Base-by-base conservation (phyloP, 169 alveolate species). In the Babesia divergens region DNA sequence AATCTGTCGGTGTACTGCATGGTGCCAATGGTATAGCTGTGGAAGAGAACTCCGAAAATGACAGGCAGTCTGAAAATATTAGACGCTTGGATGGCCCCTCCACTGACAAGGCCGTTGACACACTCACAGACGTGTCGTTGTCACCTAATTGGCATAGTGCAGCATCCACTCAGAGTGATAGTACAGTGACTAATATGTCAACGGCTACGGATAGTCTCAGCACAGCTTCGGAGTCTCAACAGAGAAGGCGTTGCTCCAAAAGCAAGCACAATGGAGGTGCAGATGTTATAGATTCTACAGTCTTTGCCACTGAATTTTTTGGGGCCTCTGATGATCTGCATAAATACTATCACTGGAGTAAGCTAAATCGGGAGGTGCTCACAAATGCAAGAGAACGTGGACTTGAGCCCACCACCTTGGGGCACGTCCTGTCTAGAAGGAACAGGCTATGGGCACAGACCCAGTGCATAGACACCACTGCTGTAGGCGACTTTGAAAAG, bases 381-480 rank as follows among this genome's bases (percentile, higher is more conserved):
- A 26, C 24, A 6, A 26, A 26, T 28, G 82, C 72, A n/a, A 67
- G 82, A 29, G 29, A 51, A 14, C 34, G 74, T 22, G 82, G 82
- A 14, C 55, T 77, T 14, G 86, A 77, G 49, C 86, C 86, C 3
- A 51, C 59, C 37, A 67, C 89, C 13, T 69, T 88, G 11, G 75
- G 77, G 32, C 92, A 88, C 38, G 93, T 88, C 11, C 67, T 88
- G 24, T 55, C 31, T 16, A 67, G 79, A 47, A 58, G 93, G 50
- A 54, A 65, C 42, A 83, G 74, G 31, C 59, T 51, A 18, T 84
- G 92, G 91, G 91, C 92, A 14, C 55, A 83, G 37, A 81, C 52
- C 18, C 84, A 88, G 76, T 70, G 80, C 66, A 68, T 83, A n/a
- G 75, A 76, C 62, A 53, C 44, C 5, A 65, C 74, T 26, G 93